These are phyloP conservation scores for Leishmania tropica DNA, from an alignment of 208 protist species.

Conservation along the genomic window DNA sequence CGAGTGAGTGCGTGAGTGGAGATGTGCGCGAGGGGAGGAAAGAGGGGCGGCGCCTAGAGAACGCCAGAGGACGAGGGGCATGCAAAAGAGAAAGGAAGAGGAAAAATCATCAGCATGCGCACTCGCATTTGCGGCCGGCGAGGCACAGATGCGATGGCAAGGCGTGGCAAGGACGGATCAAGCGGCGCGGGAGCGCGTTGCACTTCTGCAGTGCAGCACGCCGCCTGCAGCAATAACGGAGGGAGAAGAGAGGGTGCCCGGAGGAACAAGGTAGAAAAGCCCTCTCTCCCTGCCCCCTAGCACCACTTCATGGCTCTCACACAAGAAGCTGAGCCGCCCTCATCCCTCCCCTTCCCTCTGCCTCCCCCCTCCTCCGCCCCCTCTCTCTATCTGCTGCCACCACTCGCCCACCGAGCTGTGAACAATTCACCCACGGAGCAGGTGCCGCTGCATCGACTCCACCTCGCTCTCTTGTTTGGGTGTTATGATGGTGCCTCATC, in stretches of 20 bases:
- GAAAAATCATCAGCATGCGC: not conserved
- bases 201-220: too few relatives aligned
- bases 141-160: not conserved
- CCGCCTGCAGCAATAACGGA: too few relatives aligned
- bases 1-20: not conserved
- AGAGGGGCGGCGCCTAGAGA: not conserved
- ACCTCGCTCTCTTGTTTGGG: not conserved
- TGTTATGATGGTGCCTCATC: not conserved
- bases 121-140: not conserved
- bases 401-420: not conserved
- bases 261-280: too few relatives aligned
- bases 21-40: not conserved
- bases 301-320: not conserved
- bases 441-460: not conserved
- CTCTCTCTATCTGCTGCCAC: not conserved
- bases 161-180: not conserved
- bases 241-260: too few relatives aligned
- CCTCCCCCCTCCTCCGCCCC: not conserved
- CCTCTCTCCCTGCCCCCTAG: not conserved
- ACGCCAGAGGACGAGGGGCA: not conserved
- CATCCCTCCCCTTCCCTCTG: not conserved
- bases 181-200: too few relatives aligned
- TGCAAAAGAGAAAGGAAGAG: not conserved
- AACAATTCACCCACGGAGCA: too few relatives aligned
- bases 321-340: not conserved